phyloP scores from a whole-genome alignment of 768 basidiomycete species.

The Suillus variegatus region DNA sequence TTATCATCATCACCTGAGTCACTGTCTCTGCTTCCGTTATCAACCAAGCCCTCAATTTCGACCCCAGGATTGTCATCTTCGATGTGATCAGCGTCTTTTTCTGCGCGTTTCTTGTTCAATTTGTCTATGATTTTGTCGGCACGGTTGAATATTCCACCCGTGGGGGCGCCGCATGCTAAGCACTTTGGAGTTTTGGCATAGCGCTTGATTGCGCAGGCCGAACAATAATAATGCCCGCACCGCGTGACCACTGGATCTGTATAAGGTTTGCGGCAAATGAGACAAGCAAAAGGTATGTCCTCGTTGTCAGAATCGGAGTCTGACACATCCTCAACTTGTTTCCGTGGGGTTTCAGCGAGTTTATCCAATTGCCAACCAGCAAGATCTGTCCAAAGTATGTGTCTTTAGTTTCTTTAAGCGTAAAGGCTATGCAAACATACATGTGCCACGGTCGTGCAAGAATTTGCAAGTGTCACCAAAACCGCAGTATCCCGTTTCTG shows the following conservation, averaged over 20 bases:
- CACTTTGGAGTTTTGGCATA: constrained; percentile 96
- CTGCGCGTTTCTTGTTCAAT: constrained; percentile 71
- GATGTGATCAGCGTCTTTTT: constrained; percentile 46
- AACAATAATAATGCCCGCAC: constrained; percentile 97
- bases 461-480: constrained; percentile 99
- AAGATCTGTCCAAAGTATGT: constrained; percentile 58
- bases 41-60: constrained; percentile 61
- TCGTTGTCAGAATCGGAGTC: constrained; percentile 76
- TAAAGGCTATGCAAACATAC: constrained; percentile 46
- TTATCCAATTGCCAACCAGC: constrained; percentile 99
- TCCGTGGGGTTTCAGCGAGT: constrained; percentile 73
- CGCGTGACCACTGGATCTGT: constrained; percentile 95
- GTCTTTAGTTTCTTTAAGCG: constrained; percentile 13
- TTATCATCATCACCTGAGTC: constrained; percentile 28
- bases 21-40: constrained; percentile 20
- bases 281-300: constrained; percentile 97
- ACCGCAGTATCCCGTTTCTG: constrained; percentile 98
- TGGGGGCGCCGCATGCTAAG: constrained; percentile 89
- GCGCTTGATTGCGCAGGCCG: constrained; percentile 92
- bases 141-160: constrained; percentile 95
- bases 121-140: constrained; percentile 92
- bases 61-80: constrained; percentile 55
- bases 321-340: constrained; percentile 59
- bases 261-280: constrained; percentile 93
- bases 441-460: constrained; percentile 95